Conservation (phyloP, 2,329 filamentous ascomycete species). For the Ceratocystiopsis brevicomis region DNA sequence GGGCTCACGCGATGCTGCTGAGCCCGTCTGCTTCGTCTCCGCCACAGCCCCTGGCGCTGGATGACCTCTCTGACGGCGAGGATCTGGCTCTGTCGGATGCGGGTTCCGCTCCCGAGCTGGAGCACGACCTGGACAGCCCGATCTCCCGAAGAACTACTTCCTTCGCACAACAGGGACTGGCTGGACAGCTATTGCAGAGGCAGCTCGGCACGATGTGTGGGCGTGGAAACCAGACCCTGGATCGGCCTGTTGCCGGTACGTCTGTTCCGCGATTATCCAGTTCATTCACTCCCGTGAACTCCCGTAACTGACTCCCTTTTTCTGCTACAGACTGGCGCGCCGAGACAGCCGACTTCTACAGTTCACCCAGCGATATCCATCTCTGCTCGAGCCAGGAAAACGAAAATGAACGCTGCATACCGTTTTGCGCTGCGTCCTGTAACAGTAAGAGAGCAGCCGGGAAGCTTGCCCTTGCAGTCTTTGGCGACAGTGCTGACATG, state of each 20-base stretch:
- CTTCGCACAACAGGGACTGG: constrained; percentile 18
- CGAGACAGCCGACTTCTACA: constrained; percentile 24
- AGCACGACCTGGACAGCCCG: background rate
- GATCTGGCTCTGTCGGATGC: constrained; percentile 13
- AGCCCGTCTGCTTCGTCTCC: constrained; percentile 21
- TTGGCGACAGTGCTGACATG: background rate
- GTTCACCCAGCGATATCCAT: constrained; percentile 19
- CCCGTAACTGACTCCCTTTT: background rate
- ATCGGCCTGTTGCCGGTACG: constrained; percentile 17
- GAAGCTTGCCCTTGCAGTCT: background rate
- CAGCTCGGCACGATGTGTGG: constrained; percentile 20
- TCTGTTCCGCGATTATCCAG: background rate
- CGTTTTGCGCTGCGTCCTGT: constrained; percentile 22
- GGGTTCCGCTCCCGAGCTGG: constrained; percentile 12
- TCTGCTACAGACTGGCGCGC: constrained; percentile 19
- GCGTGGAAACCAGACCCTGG: constrained; percentile 16
- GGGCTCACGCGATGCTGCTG: constrained; percentile 12
- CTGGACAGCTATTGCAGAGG: constrained; percentile 22
- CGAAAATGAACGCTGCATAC: constrained; percentile 17
- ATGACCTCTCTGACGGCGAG: constrained; percentile 1
- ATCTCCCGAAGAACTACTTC: background rate
- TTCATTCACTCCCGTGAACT: no score
- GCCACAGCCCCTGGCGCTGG: background rate
- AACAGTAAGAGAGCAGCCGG: constrained; percentile 13
- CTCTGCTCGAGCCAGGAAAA: constrained; percentile 20